Base-by-base conservation (phyloP, 2,329 filamentous ascomycete genomes). In the Knoxdaviesia capensis region DNA sequence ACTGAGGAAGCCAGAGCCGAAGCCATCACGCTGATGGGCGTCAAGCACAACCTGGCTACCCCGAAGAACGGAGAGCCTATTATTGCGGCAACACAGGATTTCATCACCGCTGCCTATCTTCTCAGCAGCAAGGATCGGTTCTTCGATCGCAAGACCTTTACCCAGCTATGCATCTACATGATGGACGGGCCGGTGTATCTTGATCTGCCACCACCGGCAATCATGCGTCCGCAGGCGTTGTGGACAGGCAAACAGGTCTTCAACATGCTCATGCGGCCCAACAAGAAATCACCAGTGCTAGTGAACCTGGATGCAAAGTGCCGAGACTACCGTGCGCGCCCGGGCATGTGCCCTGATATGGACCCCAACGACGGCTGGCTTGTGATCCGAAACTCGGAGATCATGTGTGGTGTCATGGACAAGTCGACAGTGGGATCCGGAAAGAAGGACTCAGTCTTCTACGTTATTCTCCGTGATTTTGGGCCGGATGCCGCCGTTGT, bases 171-270 rank as follows among this genome's bases (percentile, higher is more conserved):
- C 55, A 80, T 83, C 57, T 90, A 87, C 59, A 98, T 98, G 90
- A 77, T 94, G 53, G 79, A 87, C 41, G 78, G 77, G 28, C 71
- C 79, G 44, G 74, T 77, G 6, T 71, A 78, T 10, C 69, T 96
- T 34, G 84, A 94, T 46, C 65, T 98, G 7, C 90, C 90, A 0
- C 81, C 84, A 0, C 90, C 90, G 1, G 75, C 86, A 1, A 77
- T 96, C 36, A 56, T 92, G 47, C 93, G 90, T 48, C 90, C 90
- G 0, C 71, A 85, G 53, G 73, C 77, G 43, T 64, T 94, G 20
- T 98, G 90, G 90, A 98, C 90, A 0, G 90, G 90, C 48, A 98
- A 98, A 58, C 90, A 96, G 54, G 70, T 96, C 1, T 96, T 94
- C 65, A 93, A 82, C 55, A 70, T 96, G 40, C 64, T 96, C 40